Conservation (phyloP, 2,329 filamentous ascomycete species). For the Ascochyta lentis region DNA sequence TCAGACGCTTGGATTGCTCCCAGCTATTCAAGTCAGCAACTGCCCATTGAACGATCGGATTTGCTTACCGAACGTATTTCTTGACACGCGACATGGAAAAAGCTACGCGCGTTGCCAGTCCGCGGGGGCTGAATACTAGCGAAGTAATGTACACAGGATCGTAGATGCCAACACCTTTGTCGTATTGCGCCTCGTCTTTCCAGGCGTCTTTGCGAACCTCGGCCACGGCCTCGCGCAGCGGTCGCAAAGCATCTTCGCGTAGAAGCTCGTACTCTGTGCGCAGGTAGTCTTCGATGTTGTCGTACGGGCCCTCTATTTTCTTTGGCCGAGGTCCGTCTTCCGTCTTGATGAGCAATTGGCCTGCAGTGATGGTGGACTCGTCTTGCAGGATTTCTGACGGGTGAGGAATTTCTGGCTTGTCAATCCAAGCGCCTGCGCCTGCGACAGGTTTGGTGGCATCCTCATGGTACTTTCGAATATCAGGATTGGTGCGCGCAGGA, state of each 20-base stretch:
- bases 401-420: slow-evolving; percentile 62
- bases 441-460: slow-evolving; percentile 22
- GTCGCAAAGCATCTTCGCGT: slow-evolving; percentile 74
- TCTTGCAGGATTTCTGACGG: slow-evolving; percentile 56
- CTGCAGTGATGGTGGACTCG: slow-evolving; percentile 5
- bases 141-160: slow-evolving; percentile 69
- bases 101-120: slow-evolving; percentile 70
- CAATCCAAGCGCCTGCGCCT: slow-evolving; percentile 36
- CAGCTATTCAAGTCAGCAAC: slow-evolving; percentile 53
- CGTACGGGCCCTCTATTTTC: slow-evolving; percentile 60
- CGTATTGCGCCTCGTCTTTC: slow-evolving; percentile 59
- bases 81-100: slow-evolving; percentile 73
- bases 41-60: no score
- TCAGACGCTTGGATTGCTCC: slow-evolving; percentile 65
- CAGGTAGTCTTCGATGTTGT: slow-evolving; percentile 70
- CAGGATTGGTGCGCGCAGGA: slow-evolving; percentile 25
- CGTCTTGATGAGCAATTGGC: slow-evolving; percentile 29
- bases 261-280: slow-evolving; percentile 76
- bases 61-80: slow-evolving; percentile 63
- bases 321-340: slow-evolving; percentile 34
- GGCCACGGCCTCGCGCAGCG: slow-evolving; percentile 71
- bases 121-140: slow-evolving; percentile 67
- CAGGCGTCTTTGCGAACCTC: slow-evolving; percentile 37
- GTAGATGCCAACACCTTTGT: slow-evolving; percentile 46
- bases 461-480: slow-evolving; percentile 38